Base-by-base conservation (phyloP, 2,329 filamentous ascomycete genomes). In the Fusarium pseudocircinatum region DNA sequence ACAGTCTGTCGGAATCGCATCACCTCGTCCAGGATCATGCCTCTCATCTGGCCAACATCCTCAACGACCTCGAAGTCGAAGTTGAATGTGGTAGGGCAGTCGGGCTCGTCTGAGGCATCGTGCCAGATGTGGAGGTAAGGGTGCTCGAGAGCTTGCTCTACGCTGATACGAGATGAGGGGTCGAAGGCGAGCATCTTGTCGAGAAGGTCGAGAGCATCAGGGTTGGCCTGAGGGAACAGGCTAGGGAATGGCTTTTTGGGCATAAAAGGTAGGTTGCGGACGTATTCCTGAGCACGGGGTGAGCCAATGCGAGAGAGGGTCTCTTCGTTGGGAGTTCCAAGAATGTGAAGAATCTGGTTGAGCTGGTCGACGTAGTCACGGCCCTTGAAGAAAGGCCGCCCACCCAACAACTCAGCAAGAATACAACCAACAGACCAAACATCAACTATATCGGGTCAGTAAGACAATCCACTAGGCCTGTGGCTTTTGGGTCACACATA, bases 401-500 rank as follows among this genome's bases (percentile, higher is more conserved):
- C 96, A 72, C 96, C 96, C 40, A 99, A 91, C 18, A 99, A 91
- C 84, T 99, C 96, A 60, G 96, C 96, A 60, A 99, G 90, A 79
- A 99, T 99, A 81, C 96, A 99, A 70, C 96, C 96, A 47, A 99
- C 96, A 14, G 96, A 99, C 96, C 96, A 99, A 39, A 99, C 96
- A 82, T 99, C 96, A 84, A 99, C 96, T 98, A 44, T 15, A 60
- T n/a, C 36, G n/a, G 56, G 60, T 75, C 47, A 77, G 74, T 44
- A 37, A 63, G 37, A 53, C 12, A 39, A 40, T 18, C 20, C 30
- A 47, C n/a, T 43, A 34, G 22, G 18, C n/a, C 22, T 18, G 28
- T 16, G 7, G 6, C 20, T 42, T 42, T 34, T 6, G 39, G 32
- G 52, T 34, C 26, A 39, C 14, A 96, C 95, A 64, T 91, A 98